These are phyloP conservation scores for Aphanomyces stellatus DNA, from an alignment of 352 stramenopile genomes.

Conservation along the genomic window DNA sequence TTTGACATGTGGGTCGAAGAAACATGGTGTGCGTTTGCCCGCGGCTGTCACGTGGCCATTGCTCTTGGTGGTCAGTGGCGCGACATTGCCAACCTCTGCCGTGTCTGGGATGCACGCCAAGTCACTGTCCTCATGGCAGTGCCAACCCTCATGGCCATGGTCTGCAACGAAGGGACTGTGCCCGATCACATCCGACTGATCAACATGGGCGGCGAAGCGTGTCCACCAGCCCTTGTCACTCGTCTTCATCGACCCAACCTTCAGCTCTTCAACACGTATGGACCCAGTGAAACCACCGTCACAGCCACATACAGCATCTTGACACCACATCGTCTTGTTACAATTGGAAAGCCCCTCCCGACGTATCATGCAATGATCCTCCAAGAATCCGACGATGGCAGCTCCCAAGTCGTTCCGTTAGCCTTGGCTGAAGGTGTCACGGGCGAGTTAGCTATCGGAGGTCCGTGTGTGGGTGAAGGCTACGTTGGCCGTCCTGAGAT, in stretches of 20 bases:
- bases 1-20: constrained; percentile 15
- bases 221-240: neutral
- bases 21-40: constrained; percentile 2
- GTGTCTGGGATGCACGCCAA: neutral
- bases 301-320: constrained; percentile 1
- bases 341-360: neutral
- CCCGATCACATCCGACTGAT: neutral
- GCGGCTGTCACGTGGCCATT: neutral
- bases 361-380: neutral
- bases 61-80: neutral
- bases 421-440: neutral
- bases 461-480: neutral
- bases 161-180: neutral
- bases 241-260: neutral
- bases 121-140: constrained; percentile 2
- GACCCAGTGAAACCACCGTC: neutral
- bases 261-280: constrained; percentile 5
- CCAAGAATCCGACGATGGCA: neutral
- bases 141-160: constrained; percentile 3
- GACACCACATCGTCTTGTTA: neutral
- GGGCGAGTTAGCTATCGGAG: neutral
- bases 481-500: neutral
- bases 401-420: neutral
- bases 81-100: neutral
- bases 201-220: constrained; percentile 3